These are phyloP conservation scores for Hanseniaspora valbyensis DNA, from an alignment of 805 yeast species.

Conservation along the genomic window DNA sequence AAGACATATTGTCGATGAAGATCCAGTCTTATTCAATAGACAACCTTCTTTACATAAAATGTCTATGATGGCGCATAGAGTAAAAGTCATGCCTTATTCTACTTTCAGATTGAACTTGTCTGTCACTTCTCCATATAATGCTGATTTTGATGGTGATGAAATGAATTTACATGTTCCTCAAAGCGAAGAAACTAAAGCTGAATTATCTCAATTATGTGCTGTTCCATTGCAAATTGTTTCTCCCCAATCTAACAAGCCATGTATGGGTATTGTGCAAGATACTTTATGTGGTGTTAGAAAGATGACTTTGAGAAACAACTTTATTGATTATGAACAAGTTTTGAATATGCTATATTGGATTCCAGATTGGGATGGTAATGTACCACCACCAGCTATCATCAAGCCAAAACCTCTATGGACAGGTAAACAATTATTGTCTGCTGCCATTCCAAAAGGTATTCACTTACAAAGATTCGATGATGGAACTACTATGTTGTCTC, in stretches of 20 bases:
- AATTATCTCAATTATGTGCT: conserved; percentile 85
- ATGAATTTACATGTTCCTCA: conserved; percentile 99
- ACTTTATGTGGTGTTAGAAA: conserved; percentile 95
- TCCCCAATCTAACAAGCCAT: conserved; percentile 97
- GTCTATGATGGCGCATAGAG: conserved; percentile 99
- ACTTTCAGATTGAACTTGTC: conserved; percentile 93
- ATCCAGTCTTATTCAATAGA: conserved; percentile 95
- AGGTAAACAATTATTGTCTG: conserved; percentile 86
- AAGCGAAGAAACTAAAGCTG: conserved; percentile 95
- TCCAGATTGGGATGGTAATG: conserved; percentile 96
- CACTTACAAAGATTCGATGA: conserved; percentile 91
- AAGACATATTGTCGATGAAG: conserved; percentile 94
- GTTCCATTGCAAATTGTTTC: conserved; percentile 97
- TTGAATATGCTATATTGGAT: conserved; percentile 97
- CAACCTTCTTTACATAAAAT: conserved; percentile 98
- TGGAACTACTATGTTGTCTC: conserved; percentile 67
- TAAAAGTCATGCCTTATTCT: conserved; percentile 96
- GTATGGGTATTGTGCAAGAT: conserved; percentile 99
- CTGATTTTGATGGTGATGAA: conserved; percentile 99
- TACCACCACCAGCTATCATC: conserved; percentile 87
- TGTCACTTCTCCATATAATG: conserved; percentile 98
- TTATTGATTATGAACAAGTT: conserved; percentile 83
- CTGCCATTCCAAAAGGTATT: conserved; percentile 92
- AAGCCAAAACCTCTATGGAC: conserved; percentile 97
- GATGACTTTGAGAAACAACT: conserved; percentile 82